Conservation (phyloP, 2,329 filamentous ascomycete species). For the Chalara sp. region DNA sequence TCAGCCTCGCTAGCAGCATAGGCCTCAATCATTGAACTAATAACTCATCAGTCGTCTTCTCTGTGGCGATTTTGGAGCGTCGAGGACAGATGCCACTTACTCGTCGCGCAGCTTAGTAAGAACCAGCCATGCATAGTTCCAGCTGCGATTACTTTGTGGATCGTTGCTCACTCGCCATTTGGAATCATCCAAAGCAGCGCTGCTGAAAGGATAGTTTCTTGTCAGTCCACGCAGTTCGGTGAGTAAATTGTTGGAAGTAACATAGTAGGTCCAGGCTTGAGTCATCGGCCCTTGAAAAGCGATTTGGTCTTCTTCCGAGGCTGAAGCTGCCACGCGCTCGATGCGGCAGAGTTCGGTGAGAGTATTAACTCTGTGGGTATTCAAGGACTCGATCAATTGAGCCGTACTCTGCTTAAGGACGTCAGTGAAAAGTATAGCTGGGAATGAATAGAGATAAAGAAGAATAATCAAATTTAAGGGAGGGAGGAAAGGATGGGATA, state of each 20-base stretch:
- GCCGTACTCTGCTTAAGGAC: slow-evolving; percentile 18
- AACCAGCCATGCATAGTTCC: slow-evolving; percentile 72
- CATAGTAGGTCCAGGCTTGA: slow-evolving; percentile 64
- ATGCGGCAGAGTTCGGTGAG: slow-evolving; percentile 66
- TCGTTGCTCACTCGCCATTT: slow-evolving; percentile 57
- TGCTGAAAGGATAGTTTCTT: slow-evolving; percentile 59
- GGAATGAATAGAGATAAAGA: background rate
- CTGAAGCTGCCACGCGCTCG: slow-evolving; percentile 55
- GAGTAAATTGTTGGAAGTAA: slow-evolving; percentile 62
- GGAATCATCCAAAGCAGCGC: slow-evolving; percentile 58
- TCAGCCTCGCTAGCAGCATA: slow-evolving; percentile 56
- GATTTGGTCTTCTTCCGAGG: slow-evolving; percentile 51
- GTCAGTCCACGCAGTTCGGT: slow-evolving; percentile 64
- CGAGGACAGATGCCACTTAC: slow-evolving; percentile 35
- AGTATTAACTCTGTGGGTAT: slow-evolving; percentile 65
- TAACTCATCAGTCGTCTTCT: slow-evolving; percentile 4
- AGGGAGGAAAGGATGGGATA: slow-evolving; percentile 13
- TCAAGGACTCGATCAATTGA: slow-evolving; percentile 56
- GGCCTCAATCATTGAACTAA: slow-evolving; percentile 50
- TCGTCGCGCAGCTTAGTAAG: slow-evolving; percentile 59
- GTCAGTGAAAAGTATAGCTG: slow-evolving; percentile 6
- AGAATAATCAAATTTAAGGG: background rate
- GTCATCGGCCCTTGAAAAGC: slow-evolving; percentile 60
- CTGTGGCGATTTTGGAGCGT: too few relatives aligned
- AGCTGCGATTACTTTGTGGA: slow-evolving; percentile 60